Percentiles rank a stretch among this genome's conserved stretches.
These are phyloP conservation scores for Collybiopsis confluens DNA, from an alignment of 768 basidiomycete species.

Conservation along the genomic window DNA sequence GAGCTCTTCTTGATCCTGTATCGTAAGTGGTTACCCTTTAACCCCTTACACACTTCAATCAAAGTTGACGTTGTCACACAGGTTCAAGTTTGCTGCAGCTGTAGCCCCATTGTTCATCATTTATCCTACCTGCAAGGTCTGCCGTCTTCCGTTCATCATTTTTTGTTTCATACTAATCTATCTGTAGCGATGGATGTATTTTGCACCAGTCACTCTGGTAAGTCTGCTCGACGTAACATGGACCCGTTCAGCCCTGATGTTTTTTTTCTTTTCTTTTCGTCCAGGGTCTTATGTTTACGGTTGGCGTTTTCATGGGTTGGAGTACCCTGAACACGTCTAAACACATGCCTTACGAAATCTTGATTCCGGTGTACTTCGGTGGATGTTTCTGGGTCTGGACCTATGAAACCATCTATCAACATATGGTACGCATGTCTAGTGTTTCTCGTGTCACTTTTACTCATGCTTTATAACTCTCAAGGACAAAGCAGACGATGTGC, in stretches of 20 bases:
- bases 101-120: slow-evolving; percentile 24
- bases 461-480: slow-evolving; percentile 19
- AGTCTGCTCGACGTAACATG: neutral
- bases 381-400: slow-evolving; percentile 26
- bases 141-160: neutral
- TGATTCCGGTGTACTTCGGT: slow-evolving; percentile 21
- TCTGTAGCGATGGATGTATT: slow-evolving; percentile 23
- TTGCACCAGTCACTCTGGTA: slow-evolving; percentile 27
- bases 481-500: slow-evolving; percentile 56
- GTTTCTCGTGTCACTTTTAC: neutral
- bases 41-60: too few relatives aligned
- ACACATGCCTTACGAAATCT: slow-evolving; percentile 19
- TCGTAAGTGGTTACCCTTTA: neutral
- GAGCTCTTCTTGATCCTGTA: slow-evolving; percentile 6
- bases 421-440: slow-evolving; percentile 19
- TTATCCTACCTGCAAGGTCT: slow-evolving; percentile 30
- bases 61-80: neutral
- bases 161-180: neutral
- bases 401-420: slow-evolving; percentile 30
- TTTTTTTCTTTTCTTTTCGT: neutral
- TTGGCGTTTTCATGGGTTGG: slow-evolving; percentile 30
- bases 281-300: slow-evolving; percentile 30
- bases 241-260: neutral
- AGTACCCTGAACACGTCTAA: slow-evolving; percentile 20
- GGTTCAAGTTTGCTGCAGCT: neutral